phyloP scores from a whole-genome alignment of 2,329 filamentous ascomycete species.

The Periglandula ipomoeae region DNA sequence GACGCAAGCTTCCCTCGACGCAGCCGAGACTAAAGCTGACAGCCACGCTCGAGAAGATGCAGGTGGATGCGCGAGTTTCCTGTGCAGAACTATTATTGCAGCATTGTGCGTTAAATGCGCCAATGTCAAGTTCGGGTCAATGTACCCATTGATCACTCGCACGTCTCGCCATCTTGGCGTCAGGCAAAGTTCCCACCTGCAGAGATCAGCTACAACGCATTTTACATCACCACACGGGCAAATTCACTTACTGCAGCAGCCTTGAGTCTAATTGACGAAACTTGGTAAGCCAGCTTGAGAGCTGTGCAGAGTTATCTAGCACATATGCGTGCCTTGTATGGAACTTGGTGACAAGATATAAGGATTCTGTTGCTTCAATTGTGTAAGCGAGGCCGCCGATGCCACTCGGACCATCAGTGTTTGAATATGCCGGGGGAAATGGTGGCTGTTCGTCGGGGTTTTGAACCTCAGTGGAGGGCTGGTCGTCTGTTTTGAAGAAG shows the following conservation, averaged over 20 bases:
- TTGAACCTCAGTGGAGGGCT: conserved; percentile 11
- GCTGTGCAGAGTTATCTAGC: conserved; percentile 23
- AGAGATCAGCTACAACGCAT: too few species aligned
- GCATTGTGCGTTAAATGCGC: conserved; percentile 34
- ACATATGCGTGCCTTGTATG: conserved; percentile 32
- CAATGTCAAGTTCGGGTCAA: conserved; percentile 31
- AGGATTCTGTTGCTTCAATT: conserved; percentile 33
- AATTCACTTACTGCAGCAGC: conserved; percentile 26
- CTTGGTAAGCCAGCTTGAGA: conserved; percentile 31
- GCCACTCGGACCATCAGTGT: neutral
- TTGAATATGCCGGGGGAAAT: conserved; percentile 1
- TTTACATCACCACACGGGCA: too few species aligned
- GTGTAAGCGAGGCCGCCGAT: conserved; percentile 32
- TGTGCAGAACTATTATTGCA: conserved; percentile 31
- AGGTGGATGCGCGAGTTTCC: conserved; percentile 29
- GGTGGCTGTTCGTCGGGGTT: conserved; percentile 17
- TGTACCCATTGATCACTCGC: conserved; percentile 29
- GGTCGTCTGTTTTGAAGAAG: conserved; percentile 24
- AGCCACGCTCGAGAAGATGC: conserved; percentile 17
- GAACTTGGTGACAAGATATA: conserved; percentile 31
- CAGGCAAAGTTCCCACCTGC: conserved; percentile 34
- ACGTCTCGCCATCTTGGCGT: conserved; percentile 31
- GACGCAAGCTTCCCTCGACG: conserved; percentile 29
- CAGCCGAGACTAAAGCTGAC: conserved; percentile 6
- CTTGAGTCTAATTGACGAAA: conserved; percentile 35